Conservation (phyloP, 805 yeast genomes). For the Candida railenensis region DNA sequence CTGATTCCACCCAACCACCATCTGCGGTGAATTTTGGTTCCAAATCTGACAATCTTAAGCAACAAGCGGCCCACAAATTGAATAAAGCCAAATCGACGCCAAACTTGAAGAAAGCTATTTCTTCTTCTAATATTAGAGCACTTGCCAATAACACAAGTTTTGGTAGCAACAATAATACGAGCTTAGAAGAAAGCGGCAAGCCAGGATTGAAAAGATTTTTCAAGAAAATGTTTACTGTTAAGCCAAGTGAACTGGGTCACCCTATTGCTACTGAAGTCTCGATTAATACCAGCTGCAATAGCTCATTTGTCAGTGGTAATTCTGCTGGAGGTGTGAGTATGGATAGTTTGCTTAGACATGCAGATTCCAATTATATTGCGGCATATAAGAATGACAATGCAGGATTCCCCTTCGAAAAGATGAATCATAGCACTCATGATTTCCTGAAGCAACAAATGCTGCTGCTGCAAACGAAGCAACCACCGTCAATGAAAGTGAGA, state of each 20-base stretch:
- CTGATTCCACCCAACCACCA: neutral
- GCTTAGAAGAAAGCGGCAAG: neutral
- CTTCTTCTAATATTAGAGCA: neutral
- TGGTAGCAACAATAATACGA: neutral
- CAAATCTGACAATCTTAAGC: neutral
- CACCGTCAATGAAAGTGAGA: neutral
- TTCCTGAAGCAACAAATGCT: neutral
- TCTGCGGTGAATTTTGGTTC: neutral
- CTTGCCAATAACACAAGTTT: neutral
- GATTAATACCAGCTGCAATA: constrained; percentile 3
- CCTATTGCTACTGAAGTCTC: constrained; percentile 2
- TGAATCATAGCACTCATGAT: neutral
- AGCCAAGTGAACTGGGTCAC: neutral
- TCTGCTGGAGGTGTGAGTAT: neutral
- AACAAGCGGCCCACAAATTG: neutral
- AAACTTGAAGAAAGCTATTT: neutral
- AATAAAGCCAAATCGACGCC: constrained; percentile 2
- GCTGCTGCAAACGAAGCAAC: neutral
- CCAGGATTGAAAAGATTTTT: constrained; percentile 3
- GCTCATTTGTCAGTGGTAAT: neutral
- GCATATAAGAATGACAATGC: neutral
- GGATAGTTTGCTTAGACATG: neutral
- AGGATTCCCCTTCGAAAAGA: neutral
- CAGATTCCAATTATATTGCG: neutral
- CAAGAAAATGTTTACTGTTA: constrained; percentile 3